Percentiles rank a stretch among this genome's conserved stretches.
phyloP scores from a whole-genome alignment of 2,329 filamentous ascomycete species.

The Ophiostoma himal-ulmi region DNA sequence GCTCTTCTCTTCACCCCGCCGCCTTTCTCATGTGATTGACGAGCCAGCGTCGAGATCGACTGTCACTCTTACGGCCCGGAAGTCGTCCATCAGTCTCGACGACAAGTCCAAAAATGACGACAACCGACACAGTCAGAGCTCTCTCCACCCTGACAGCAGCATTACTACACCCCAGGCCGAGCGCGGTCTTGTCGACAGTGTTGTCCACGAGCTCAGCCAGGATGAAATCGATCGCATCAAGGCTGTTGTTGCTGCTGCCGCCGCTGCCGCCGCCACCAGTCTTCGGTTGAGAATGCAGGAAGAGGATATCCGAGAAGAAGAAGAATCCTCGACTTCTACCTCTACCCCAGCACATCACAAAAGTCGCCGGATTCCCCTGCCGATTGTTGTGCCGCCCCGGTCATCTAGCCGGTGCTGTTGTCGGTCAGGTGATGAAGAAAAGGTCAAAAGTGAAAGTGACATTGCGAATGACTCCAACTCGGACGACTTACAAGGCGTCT shows the following conservation, averaged over 20 bases:
- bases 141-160: constrained; percentile 31
- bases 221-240: constrained; percentile 50
- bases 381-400: constrained; percentile 33
- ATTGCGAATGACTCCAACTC: too few relatives aligned
- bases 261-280: constrained; percentile 15
- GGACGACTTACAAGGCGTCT: background rate
- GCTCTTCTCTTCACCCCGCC: constrained; percentile 36
- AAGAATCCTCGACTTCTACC: background rate
- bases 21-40: constrained; percentile 12
- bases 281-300: constrained; percentile 18
- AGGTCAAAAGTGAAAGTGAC: background rate
- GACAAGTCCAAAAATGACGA: background rate
- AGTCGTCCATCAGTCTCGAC: background rate
- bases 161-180: constrained; percentile 24
- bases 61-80: background rate
- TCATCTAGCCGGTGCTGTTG: background rate
- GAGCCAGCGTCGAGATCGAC: background rate
- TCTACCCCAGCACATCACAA: background rate
- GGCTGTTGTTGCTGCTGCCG: constrained; percentile 37
- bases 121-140: constrained; percentile 10
- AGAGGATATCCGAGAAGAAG: background rate
- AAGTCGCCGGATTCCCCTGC: constrained; percentile 29
- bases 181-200: constrained; percentile 19
- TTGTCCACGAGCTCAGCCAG: constrained; percentile 19
- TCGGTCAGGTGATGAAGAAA: background rate